Conservation (phyloP, 2,329 filamentous ascomycete genomes). For the Pseudopithomyces maydicus region DNA sequence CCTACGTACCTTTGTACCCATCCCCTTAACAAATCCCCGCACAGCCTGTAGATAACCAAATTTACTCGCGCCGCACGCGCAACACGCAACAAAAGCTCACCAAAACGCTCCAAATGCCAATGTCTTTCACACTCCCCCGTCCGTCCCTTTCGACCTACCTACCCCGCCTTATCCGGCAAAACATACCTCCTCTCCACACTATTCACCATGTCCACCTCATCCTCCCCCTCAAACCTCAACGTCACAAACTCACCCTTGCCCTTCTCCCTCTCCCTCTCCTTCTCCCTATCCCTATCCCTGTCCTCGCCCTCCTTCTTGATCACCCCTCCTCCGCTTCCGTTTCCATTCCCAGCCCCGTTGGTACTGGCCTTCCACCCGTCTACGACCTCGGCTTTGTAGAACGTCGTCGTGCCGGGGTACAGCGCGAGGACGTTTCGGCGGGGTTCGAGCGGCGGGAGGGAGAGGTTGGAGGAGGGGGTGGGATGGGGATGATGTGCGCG, state of each 20-base stretch:
- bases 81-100: too few species aligned
- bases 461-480: constrained; percentile 48
- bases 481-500: constrained; percentile 52
- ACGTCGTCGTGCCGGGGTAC: constrained; percentile 59
- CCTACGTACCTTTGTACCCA: too few species aligned
- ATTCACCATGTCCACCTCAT: constrained; percentile 50
- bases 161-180: constrained; percentile 40
- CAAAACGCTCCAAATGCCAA: too few species aligned
- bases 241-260: constrained; percentile 48
- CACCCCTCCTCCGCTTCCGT: constrained; percentile 41
- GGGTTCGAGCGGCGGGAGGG: constrained; percentile 48
- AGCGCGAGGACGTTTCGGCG: constrained; percentile 54
- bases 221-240: constrained; percentile 56
- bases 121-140: too few species aligned
- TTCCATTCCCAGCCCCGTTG: constrained; percentile 43
- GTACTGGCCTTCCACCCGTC: constrained; percentile 46
- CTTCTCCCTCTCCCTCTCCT: constrained; percentile 49
- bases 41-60: too few species aligned
- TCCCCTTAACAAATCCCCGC: too few species aligned
- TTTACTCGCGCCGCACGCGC: too few species aligned
- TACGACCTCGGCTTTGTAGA: constrained; percentile 58
- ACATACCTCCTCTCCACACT: constrained; percentile 59
- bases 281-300: constrained; percentile 51
- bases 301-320: constrained; percentile 44
- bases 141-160: too few species aligned